phyloP scores from a whole-genome alignment of 2,329 filamentous ascomycete genomes.

The Penicillium sp. region DNA sequence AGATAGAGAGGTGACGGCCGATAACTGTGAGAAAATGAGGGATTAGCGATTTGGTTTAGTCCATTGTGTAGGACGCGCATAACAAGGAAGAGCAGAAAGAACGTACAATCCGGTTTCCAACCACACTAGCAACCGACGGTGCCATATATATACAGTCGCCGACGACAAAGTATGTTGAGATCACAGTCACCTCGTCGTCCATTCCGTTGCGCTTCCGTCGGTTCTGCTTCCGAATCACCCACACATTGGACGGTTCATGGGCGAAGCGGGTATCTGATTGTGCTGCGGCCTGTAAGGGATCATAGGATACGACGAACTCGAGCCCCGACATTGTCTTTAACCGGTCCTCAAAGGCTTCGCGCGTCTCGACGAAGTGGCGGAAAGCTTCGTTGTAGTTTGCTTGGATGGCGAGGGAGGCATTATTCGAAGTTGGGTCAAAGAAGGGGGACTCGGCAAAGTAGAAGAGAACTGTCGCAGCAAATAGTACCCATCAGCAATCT shows the following conservation, averaged over 20 bases:
- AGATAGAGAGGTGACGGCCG: constrained; percentile 59
- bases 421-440: constrained; percentile 65
- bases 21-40: constrained; percentile 46
- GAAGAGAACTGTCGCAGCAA: constrained; percentile 55
- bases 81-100: background rate
- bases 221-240: constrained; percentile 65
- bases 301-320: constrained; percentile 64
- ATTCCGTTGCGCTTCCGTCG: constrained; percentile 48
- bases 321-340: constrained; percentile 60
- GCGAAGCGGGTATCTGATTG: constrained; percentile 45
- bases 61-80: too few species aligned
- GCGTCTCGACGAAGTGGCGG: constrained; percentile 57
- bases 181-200: constrained; percentile 56
- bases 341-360: constrained; percentile 59
- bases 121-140: constrained; percentile 62
- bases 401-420: constrained; percentile 60
- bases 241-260: constrained; percentile 56
- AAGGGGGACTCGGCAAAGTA: constrained; percentile 68
- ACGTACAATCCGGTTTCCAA: constrained; percentile 58
- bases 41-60: constrained; percentile 2
- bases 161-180: constrained; percentile 65
- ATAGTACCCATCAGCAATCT: background rate
- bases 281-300: constrained; percentile 56
- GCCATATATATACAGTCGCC: constrained; percentile 66
- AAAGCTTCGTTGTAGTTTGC: constrained; percentile 54